Conservation (phyloP, 75 land plant species). For the Adiantum capillusveneris region DNA sequence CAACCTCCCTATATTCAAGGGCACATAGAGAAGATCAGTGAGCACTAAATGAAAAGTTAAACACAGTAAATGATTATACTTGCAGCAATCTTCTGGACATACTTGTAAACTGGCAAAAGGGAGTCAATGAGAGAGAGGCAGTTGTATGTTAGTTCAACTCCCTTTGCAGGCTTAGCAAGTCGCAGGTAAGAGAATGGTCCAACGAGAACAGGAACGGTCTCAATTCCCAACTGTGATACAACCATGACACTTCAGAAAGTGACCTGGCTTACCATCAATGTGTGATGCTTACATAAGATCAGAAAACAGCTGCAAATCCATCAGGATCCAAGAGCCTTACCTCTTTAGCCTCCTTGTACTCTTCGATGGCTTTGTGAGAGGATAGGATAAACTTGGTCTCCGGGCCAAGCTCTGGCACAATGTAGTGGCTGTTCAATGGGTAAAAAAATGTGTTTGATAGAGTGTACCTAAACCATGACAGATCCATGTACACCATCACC, state of each 20-base stretch:
- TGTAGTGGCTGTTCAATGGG: constrained; percentile 49
- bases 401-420: constrained; percentile 73
- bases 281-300: too few relatives aligned
- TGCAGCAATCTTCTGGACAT: too few relatives aligned
- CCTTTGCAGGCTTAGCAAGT: constrained; percentile 15
- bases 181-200: constrained; percentile 18
- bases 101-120: constrained; percentile 37
- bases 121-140: constrained; percentile 13
- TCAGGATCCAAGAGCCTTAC: constrained; percentile 16
- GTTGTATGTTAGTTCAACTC: constrained; percentile 11
- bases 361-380: constrained; percentile 65
- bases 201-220: constrained; percentile 19
- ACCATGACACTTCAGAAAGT: too few relatives aligned
- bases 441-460: background rate
- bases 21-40: background rate
- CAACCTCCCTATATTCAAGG: constrained; percentile 30
- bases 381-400: constrained; percentile 53
- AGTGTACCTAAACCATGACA: background rate
- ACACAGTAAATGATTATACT: background rate
- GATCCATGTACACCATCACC: background rate
- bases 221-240: constrained; percentile 37
- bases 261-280: too few relatives aligned
- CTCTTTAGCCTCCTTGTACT: constrained; percentile 76
- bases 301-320: too few relatives aligned
- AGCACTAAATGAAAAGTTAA: background rate